phyloP scores from a whole-genome alignment of 2,329 filamentous ascomycete species.

The Acrocalymma vagum region DNA sequence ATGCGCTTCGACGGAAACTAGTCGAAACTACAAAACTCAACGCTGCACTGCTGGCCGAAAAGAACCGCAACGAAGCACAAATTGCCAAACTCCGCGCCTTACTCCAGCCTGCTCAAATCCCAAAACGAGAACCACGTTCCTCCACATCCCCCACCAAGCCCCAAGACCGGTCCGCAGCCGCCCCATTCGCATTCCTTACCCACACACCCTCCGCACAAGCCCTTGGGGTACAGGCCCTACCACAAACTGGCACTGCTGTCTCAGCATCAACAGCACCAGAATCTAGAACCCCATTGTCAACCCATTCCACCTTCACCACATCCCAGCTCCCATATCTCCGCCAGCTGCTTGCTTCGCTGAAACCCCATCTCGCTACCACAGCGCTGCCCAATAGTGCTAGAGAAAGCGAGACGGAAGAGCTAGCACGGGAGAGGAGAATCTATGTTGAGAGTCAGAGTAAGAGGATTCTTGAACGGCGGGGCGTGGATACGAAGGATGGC shows the following conservation, averaged over 20 bases:
- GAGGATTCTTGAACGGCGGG: constrained; percentile 77
- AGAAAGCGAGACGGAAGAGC: constrained; percentile 49
- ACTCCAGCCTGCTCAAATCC: constrained; percentile 40
- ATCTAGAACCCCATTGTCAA: constrained; percentile 65
- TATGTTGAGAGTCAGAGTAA: constrained; percentile 86
- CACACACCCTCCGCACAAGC: constrained; percentile 56
- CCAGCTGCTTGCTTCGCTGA: constrained; percentile 71
- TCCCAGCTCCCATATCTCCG: constrained; percentile 84
- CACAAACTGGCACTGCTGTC: constrained; percentile 32
- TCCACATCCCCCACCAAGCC: constrained; percentile 26
- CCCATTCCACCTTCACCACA: constrained; percentile 79
- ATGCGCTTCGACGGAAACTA: constrained; percentile 75
- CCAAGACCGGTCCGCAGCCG: constrained; percentile 2
- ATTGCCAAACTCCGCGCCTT: constrained; percentile 71
- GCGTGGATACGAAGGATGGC: constrained; percentile 63
- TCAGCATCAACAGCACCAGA: constrained; percentile 20
- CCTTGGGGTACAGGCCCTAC: constrained; percentile 52
- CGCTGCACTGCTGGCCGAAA: constrained; percentile 73
- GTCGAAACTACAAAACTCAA: constrained; percentile 83
- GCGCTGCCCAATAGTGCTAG: constrained; percentile 29
- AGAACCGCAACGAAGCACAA: constrained; percentile 74
- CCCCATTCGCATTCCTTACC: constrained; percentile 65
- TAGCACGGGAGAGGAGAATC: constrained; percentile 74
- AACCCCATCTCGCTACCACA: constrained; percentile 66
- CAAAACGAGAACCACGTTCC: constrained; percentile 27